These are phyloP conservation scores for Candida sonorensis DNA, from an alignment of 805 yeast genomes.

Conservation along the genomic window DNA sequence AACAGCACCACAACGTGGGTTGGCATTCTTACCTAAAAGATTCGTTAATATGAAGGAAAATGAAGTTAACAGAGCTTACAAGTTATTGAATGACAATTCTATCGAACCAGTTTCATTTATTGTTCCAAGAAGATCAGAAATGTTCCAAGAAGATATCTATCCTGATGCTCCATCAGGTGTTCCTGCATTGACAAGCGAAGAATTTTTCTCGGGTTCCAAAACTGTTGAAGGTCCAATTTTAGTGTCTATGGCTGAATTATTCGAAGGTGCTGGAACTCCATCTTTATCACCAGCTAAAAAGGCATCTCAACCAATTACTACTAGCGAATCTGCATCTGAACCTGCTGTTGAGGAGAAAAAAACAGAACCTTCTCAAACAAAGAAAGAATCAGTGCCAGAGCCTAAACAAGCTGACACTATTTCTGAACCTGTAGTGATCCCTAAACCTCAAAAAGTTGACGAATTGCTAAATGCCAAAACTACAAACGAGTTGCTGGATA, in stretches of 20 bases:
- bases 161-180: slow-evolving; percentile 82
- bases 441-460: slow-evolving; percentile 33
- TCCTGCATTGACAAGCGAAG: slow-evolving; percentile 74
- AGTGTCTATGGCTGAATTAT: slow-evolving; percentile 67
- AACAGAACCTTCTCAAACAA: no score
- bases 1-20: slow-evolving; percentile 91
- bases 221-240: slow-evolving; percentile 77
- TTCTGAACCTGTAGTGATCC: no score
- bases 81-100: slow-evolving; percentile 76
- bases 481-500: slow-evolving; percentile 40
- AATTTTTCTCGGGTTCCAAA: slow-evolving; percentile 69
- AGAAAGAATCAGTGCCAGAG: slow-evolving; percentile 3
- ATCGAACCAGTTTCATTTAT: slow-evolving; percentile 90
- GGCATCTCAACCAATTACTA: slow-evolving; percentile 11
- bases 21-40: slow-evolving; percentile 83
- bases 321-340: slow-evolving; percentile 7
- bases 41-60: slow-evolving; percentile 73
- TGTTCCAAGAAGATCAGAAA: slow-evolving; percentile 91
- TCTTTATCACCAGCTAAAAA: slow-evolving; percentile 35
- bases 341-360: slow-evolving; percentile 1
- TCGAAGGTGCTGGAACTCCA: slow-evolving; percentile 66
- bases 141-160: slow-evolving; percentile 86
- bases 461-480: slow-evolving; percentile 41
- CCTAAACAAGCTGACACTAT: no score
- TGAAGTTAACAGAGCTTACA: slow-evolving; percentile 76